phyloP scores from a whole-genome alignment of 2,329 filamentous ascomycete genomes.

The Cylindrodendrum hubeiense region DNA sequence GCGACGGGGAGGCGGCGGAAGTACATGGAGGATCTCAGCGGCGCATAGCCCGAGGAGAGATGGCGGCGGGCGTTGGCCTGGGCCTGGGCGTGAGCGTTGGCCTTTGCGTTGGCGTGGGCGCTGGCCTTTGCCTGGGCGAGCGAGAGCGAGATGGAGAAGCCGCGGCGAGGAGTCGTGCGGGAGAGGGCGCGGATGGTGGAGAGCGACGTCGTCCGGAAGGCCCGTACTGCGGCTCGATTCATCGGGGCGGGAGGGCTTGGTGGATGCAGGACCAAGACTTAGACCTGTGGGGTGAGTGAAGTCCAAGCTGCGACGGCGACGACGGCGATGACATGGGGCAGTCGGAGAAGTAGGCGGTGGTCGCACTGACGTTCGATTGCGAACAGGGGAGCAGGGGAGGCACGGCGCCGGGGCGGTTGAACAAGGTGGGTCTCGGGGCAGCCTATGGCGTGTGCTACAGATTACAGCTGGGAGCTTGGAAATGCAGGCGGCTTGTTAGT shows the following conservation, averaged over 20 bases:
- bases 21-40: conserved; percentile 80
- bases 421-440: too few species aligned
- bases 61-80: conserved; percentile 53
- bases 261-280: conserved; percentile 27
- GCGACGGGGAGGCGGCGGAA: conserved; percentile 76
- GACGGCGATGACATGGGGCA: conserved; percentile 22
- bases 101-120: conserved; percentile 54
- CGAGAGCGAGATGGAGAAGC: conserved; percentile 63
- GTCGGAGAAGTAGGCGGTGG: conserved; percentile 10
- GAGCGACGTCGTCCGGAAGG: conserved; percentile 76
- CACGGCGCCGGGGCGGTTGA: background rate
- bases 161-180: conserved; percentile 60
- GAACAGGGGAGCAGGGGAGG: conserved; percentile 8
- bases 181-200: conserved; percentile 70
- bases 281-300: background rate
- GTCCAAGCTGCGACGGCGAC: conserved; percentile 20
- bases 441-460: too few species aligned
- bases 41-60: conserved; percentile 48
- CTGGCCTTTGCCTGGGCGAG: conserved; percentile 70
- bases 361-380: background rate
- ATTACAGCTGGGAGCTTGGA: too few species aligned
- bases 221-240: conserved; percentile 79
- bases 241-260: conserved; percentile 61
- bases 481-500: background rate
- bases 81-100: conserved; percentile 36